A percentile compares a stretch with the other conserved stretches of the same genome.
These are phyloP conservation scores for Penstemon barbatus DNA, from an alignment of 257 asterid species.

Conservation along the genomic window DNA sequence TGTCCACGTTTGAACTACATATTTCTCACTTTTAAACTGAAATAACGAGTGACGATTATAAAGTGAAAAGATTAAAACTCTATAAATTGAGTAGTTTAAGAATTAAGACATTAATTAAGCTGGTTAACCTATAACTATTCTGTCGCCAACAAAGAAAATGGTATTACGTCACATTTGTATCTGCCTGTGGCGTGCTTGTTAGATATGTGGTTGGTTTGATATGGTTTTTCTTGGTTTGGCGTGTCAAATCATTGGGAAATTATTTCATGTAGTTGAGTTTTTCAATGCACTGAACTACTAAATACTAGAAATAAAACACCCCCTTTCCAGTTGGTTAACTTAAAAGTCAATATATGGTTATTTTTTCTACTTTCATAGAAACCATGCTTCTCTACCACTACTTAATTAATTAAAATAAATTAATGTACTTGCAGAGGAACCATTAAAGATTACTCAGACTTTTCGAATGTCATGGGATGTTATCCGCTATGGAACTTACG, in stretches of 20 bases:
- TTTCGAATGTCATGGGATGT: neutral
- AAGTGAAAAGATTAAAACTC: too few relatives aligned
- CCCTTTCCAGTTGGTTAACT: too few relatives aligned
- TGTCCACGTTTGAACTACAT: neutral
- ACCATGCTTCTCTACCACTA: neutral
- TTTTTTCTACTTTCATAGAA: neutral
- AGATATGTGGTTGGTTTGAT: neutral
- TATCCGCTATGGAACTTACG: too few relatives aligned
- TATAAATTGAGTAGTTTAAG: neutral
- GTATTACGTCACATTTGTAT: neutral
- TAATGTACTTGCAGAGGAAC: neutral
- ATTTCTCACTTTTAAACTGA: neutral
- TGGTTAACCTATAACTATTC: neutral
- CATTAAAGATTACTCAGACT: slow-evolving; percentile 7
- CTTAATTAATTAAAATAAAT: neutral
- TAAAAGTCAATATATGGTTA: neutral
- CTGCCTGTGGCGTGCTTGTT: neutral
- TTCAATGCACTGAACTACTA: neutral
- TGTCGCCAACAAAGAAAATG: neutral
- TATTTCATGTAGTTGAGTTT: neutral
- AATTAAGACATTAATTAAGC: neutral
- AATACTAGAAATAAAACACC: too few relatives aligned
- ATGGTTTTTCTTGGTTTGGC: slow-evolving; percentile 1
- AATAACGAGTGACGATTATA: too few relatives aligned
- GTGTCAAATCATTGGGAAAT: slow-evolving; percentile 7